A percentile compares a stretch with the other conserved stretches of the same genome.
Conservation (phyloP, 352 stramenopile genomes). For the Phytopythium cucurbitacearum region DNA sequence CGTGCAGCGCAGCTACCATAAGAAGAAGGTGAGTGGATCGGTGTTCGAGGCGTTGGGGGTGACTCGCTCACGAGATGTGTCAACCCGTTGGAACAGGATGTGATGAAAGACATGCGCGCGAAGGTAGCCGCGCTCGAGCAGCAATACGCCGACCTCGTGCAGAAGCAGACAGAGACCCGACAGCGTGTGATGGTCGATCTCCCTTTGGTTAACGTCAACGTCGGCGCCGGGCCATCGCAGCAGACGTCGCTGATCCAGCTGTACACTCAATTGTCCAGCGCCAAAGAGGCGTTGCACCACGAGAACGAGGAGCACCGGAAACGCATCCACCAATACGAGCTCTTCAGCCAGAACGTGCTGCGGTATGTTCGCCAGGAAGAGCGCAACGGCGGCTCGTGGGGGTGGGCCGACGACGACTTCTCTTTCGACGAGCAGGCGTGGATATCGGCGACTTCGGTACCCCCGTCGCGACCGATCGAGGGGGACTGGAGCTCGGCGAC, state of each 20-base stretch:
- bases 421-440: no score
- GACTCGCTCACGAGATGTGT: not conserved
- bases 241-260: slow-evolving; percentile 20
- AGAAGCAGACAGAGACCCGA: slow-evolving; percentile 15
- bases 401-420: no score
- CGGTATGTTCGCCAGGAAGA: slow-evolving; percentile 20
- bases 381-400: slow-evolving; percentile 10
- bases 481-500: no score
- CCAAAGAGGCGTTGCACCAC: slow-evolving; percentile 41
- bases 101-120: slow-evolving; percentile 27
- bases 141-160: slow-evolving; percentile 22
- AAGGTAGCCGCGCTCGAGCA: slow-evolving; percentile 23
- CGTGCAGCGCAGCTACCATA: slow-evolving; percentile 14
- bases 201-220: no score
- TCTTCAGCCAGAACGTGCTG: slow-evolving; percentile 32
- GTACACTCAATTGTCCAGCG: slow-evolving; percentile 45
- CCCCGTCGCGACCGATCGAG: no score
- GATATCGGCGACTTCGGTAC: no score
- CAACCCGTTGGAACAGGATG: slow-evolving; percentile 12
- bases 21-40: no score
- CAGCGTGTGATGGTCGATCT: no score
- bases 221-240: slow-evolving; percentile 1
- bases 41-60: not conserved
- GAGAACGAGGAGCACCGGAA: slow-evolving; percentile 50
- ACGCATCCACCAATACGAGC: slow-evolving; percentile 26